Percentiles rank a stretch among this genome's conserved stretches.
These are phyloP conservation scores for Salix brachista DNA, from an alignment of 345 rosid species.

Conservation along the genomic window DNA sequence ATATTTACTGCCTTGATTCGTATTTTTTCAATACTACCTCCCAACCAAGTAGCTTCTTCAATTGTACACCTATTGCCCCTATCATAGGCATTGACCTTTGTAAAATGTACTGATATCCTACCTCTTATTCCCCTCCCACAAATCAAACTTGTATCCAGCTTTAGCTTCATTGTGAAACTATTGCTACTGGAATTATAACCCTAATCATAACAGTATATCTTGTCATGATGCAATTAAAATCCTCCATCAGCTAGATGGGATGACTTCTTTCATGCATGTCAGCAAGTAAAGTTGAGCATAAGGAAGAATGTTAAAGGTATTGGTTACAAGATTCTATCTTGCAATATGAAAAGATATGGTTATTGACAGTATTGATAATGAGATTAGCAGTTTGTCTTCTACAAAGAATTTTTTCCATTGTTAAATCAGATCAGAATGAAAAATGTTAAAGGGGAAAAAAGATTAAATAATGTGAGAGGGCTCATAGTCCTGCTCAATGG, in stretches of 20 bases:
- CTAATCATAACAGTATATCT: not conserved
- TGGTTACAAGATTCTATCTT: not conserved
- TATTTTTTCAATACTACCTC: no score
- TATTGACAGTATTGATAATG: not conserved
- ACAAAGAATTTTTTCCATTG: not conserved
- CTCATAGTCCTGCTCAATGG: not conserved
- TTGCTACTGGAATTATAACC: not conserved
- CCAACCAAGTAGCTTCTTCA: no score
- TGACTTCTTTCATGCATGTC: no score
- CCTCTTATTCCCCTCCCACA: not conserved
- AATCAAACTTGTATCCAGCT: not conserved
- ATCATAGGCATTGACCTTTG: not conserved
- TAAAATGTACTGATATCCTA: not conserved
- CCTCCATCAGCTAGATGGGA: no score
- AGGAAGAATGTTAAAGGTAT: not conserved
- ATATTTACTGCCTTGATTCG: no score
- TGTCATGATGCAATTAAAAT: not conserved
- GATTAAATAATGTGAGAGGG: not conserved
- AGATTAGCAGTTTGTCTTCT: not conserved
- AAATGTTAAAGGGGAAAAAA: not conserved
- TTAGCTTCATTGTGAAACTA: not conserved
- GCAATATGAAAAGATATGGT: not conserved
- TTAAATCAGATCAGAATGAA: not conserved
- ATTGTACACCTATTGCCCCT: no score
- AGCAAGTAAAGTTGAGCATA: not conserved